A percentile compares a stretch with the other conserved stretches of the same genome.
Evolutionary conservation across 805 yeast species (phyloP).

Genomic region (Huiozyma sinensis): DNA sequence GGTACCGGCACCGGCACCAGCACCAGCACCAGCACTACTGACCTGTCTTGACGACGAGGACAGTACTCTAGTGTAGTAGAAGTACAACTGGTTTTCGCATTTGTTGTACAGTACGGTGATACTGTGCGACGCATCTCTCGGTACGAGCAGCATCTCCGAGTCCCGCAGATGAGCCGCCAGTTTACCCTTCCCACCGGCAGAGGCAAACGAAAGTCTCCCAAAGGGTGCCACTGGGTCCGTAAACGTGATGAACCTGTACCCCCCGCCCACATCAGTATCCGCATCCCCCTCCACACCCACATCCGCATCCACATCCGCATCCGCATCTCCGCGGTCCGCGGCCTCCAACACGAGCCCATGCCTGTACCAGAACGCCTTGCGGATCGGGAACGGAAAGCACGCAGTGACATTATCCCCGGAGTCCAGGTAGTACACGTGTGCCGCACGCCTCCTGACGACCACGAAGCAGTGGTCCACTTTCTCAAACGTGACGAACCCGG

Average conservation of each 20-base stretch:
- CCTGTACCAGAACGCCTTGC: constrained; percentile 51
- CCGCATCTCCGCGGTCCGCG: background rate
- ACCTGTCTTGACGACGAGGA: background rate
- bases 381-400: constrained; percentile 59
- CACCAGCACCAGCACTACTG: background rate
- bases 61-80: constrained; percentile 18
- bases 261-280: constrained; percentile 12
- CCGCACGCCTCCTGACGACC: constrained; percentile 49
- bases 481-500: constrained; percentile 49
- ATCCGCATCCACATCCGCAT: constrained; percentile 6
- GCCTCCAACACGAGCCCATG: constrained; percentile 60
- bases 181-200: constrained; percentile 40
- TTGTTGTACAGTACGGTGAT: constrained; percentile 19
- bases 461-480: constrained; percentile 35
- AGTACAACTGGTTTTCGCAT: constrained; percentile 8
- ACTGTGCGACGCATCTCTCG: constrained; percentile 20
- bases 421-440: constrained; percentile 44
- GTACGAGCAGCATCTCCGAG: constrained; percentile 17
- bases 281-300: background rate
- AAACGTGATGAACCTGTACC: constrained; percentile 46
- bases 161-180: constrained; percentile 1
- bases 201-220: constrained; percentile 60
- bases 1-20: no score
- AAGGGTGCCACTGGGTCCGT: constrained; percentile 67
- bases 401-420: constrained; percentile 47